Evolutionary conservation across 352 stramenopile species (phyloP).

Genomic region (Phytophthora litchii): DNA sequence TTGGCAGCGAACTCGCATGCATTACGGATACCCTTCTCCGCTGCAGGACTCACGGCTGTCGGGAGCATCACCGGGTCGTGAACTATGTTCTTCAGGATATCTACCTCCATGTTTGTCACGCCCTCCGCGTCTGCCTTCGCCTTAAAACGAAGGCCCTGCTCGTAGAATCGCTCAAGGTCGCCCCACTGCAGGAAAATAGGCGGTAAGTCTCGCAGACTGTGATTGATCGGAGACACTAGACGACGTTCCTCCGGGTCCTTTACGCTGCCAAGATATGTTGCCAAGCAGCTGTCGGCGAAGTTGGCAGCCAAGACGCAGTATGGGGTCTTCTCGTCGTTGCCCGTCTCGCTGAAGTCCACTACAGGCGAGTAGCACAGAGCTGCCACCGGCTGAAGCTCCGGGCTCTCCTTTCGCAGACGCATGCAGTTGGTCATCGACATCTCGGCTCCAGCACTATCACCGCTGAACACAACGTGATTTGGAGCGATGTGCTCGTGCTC

Average conservation of each 20-base stretch:
- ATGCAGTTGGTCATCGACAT: slow-evolving; percentile 42
- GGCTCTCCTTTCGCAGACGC: slow-evolving; percentile 28
- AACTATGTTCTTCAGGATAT: slow-evolving; percentile 39
- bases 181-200: slow-evolving; percentile 45
- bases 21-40: slow-evolving; percentile 32
- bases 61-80: slow-evolving; percentile 36
- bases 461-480: slow-evolving; percentile 41
- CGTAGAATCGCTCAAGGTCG: slow-evolving; percentile 32
- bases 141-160: slow-evolving; percentile 37
- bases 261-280: slow-evolving; percentile 21
- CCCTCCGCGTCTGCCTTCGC: slow-evolving; percentile 29
- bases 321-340: slow-evolving; percentile 24
- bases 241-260: slow-evolving; percentile 25
- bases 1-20: slow-evolving; percentile 29
- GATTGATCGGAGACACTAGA: slow-evolving; percentile 40
- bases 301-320: slow-evolving; percentile 28
- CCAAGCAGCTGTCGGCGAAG: slow-evolving; percentile 31
- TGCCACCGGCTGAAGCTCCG: slow-evolving; percentile 22
- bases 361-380: slow-evolving; percentile 33
- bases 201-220: slow-evolving; percentile 35
- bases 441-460: slow-evolving; percentile 54
- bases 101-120: slow-evolving; percentile 43
- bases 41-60: slow-evolving; percentile 29
- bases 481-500: slow-evolving; percentile 25
- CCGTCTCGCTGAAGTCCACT: slow-evolving; percentile 28